Base-by-base conservation (phyloP, 345 rosid genomes). In the Populus simonii region DNA sequence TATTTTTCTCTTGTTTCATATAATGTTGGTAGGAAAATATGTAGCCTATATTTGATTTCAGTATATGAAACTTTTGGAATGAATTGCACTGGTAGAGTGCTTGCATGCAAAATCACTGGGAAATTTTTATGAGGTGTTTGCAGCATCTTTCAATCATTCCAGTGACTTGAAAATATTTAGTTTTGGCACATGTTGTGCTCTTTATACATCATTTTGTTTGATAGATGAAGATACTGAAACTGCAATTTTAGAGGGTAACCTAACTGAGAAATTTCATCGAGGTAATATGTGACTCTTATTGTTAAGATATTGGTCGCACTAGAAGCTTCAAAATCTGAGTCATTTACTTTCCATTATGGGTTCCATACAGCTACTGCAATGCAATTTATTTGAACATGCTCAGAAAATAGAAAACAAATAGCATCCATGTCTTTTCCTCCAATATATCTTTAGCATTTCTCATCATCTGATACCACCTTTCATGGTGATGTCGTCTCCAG, bases 1-100 rank as follows among this genome's bases (percentile, higher is more conserved):
- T 94, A 79, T 67, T 73, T 76, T 68, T 38, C 66, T 38, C 69
- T 76, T 51, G 33, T 35, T 73, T 70, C 18, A n/a, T 35, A 35
- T 33, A 33, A 23, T 27, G 41, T 47, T 22, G 7, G 6, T 5
- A 43, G 22, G 69, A 25, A 53, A 29, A 41, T 73, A 2, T 41
- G 12, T 16, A 36, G 43, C n/a, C n/a, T n/a, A n/a, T n/a, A 33
- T 0, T 36, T 51, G 18, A 45, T 51, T n/a, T 47, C 57, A 63
- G 22, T 13, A 15, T 4, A 67, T 61, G 25, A 73, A 45, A 10
- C 67, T 36, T 9, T 45, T 35, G 33, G 70, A 33, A 68, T 27
- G 29, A n/a, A 17, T 22, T 57, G 63, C 11, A 9, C 67, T 29
- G 22, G 17, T 41, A 29, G 49, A 36, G 25, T 23, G 7, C 33